Evolutionary conservation across 2,329 filamentous ascomycete species (phyloP), one percentile per base, ranked within the genome.

Genomic region (Talaromyces sp.): DNA sequence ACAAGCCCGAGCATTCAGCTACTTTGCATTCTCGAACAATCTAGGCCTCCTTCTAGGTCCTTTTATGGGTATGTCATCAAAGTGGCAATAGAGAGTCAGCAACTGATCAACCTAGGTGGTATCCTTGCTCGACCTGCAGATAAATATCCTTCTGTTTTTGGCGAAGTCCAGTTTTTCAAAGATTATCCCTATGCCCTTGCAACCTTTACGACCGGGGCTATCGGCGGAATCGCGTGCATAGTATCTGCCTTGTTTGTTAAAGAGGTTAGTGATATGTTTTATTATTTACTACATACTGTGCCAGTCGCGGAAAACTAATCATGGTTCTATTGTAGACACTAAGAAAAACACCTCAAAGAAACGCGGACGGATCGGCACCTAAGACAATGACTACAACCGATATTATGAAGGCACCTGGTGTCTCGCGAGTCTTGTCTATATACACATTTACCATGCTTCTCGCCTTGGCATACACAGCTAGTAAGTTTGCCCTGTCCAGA

Each of bases 21-120:
- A 87, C 81, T 93, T 93, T 73, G 89, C 90, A 10, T 91, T 94
- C 72, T 82, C 85, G 0, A 87, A 87, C 4, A 94, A 94, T 69
- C 25, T 93, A 9, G 91, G 91, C 3, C 87, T 94, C 52, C 87
- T 92, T 65, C 35, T 92, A 1, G 91, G 91, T 0, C 90, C 90
- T 2, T 71, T 91, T 9, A 72, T 92, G 22, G 81, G 79, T 79
- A 67, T 54, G 68, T 65, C 7, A 11, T 54, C n/a, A 5, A 45
- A 27, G 22, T 13, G 31, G 19, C 10, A 10, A 39, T n/a, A 15
- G 4, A 17, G 37, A 63, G 15, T 1, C 11, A 37, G 11, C 10
- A 54, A 50, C 15, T 49, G 17, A 58, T 25, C 25, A 54, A 27
- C 19, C 11, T 25, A 84, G 90, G 90, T 49, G 91, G 90, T 61